phyloP scores from a whole-genome alignment of 2,329 filamentous ascomycete genomes.

The Colletotrichum graminicola region DNA sequence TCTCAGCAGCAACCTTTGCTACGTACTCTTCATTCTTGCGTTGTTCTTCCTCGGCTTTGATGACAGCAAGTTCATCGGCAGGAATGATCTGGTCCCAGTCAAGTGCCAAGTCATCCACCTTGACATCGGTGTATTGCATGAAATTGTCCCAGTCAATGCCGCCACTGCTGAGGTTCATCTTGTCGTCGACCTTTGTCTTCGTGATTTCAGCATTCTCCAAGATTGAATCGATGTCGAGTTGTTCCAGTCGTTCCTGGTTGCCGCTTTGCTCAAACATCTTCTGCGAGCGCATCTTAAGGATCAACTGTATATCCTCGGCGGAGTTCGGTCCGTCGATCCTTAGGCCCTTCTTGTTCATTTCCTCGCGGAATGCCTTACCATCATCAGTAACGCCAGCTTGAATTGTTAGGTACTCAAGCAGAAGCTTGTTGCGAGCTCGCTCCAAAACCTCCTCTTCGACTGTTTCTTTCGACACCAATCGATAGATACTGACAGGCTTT shows the following conservation, averaged over 20 bases:
- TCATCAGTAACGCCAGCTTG: conserved; percentile 97
- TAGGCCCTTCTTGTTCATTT: conserved; percentile 82
- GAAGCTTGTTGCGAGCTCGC: conserved; percentile 94
- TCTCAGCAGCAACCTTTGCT: conserved; percentile 85
- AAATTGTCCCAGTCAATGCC: conserved; percentile 90
- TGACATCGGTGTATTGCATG: conserved; percentile 97
- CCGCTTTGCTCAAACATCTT: conserved; percentile 99
- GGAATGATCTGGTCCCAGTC: conserved; percentile 99
- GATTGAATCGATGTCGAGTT: conserved; percentile 97
- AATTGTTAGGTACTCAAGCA: conserved; percentile 97
- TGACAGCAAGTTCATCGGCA: conserved; percentile 87
- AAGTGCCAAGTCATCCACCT: conserved; percentile 82
- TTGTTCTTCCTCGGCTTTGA: conserved; percentile 90
- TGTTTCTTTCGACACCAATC: conserved; percentile 96
- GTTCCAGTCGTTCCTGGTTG: conserved; percentile 96
- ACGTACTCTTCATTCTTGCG: conserved; percentile 87
- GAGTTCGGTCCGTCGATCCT: conserved; percentile 86
- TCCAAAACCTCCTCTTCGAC: conserved; percentile 98
- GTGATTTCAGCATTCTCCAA: conserved; percentile 97
- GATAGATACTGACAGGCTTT: conserved; percentile 94
- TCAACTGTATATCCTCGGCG: conserved; percentile 94
- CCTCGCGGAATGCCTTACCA: conserved; percentile 79
- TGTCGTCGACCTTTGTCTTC: conserved; percentile 94
- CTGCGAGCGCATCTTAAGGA: conserved; percentile 97
- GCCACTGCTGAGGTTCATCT: conserved; percentile 91